These are phyloP conservation scores for Nepenthes alata DNA, from an alignment of 179 eudicot genomes.

Conservation along the genomic window DNA sequence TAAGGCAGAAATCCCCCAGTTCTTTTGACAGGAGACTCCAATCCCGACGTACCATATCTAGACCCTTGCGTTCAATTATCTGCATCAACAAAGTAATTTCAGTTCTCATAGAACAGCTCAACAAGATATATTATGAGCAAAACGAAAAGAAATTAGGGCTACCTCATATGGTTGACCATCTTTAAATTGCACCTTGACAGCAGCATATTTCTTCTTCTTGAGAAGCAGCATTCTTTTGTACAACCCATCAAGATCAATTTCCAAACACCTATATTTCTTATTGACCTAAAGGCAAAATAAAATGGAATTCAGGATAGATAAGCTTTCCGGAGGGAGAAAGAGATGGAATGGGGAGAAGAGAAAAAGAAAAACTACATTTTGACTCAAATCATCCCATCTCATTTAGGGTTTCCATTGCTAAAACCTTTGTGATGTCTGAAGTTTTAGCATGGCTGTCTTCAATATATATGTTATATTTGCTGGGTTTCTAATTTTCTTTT, in stretches of 20 bases:
- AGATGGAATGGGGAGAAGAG: not conserved
- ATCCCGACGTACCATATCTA: slow-evolving; percentile 98
- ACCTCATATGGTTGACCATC: slow-evolving; percentile 73
- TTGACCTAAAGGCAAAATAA: slow-evolving; percentile 45
- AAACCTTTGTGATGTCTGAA: too few species aligned
- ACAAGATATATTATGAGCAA: not conserved
- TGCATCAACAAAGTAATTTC: slow-evolving; percentile 14
- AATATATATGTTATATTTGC: too few species aligned
- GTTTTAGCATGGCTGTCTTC: too few species aligned
- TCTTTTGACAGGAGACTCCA: slow-evolving; percentile 96
- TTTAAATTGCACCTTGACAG: slow-evolving; percentile 75
- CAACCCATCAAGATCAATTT: slow-evolving; percentile 93
- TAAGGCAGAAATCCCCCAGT: slow-evolving; percentile 80
- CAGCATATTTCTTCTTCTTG: slow-evolving; percentile 97
- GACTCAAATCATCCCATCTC: not conserved
- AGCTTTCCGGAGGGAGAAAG: not conserved
- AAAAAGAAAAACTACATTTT: not conserved
- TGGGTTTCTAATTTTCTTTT: too few species aligned
- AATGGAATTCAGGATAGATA: slow-evolving; percentile 1
- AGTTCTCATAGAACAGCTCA: not conserved
- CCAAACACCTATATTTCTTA: slow-evolving; percentile 78
- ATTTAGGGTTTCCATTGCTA: not conserved
- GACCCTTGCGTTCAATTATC: slow-evolving; percentile 94
- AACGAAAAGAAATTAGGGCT: not conserved
- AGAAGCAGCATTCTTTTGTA: slow-evolving; percentile 95